phyloP scores from a whole-genome alignment of 352 stramenopile species.

The Aphanomyces invadans region DNA sequence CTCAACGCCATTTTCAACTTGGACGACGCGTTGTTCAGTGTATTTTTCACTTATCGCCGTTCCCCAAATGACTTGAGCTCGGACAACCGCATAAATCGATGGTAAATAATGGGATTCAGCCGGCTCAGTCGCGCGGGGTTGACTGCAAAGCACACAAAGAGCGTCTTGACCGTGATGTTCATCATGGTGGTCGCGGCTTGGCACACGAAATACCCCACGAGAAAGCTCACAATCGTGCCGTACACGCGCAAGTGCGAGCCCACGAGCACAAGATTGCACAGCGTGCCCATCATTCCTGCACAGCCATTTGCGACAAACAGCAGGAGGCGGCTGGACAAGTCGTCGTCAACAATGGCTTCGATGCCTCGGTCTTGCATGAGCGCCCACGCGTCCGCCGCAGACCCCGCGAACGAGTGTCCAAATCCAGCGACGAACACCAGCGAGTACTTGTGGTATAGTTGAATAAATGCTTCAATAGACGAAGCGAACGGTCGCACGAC shows the following conservation, averaged over 20 bases:
- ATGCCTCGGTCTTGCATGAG: conserved; percentile 73
- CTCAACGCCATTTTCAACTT: too few species aligned
- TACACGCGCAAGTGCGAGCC: conserved; percentile 37
- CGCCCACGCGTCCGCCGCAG: conserved; percentile 64
- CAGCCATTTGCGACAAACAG: conserved; percentile 66
- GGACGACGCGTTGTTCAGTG: too few species aligned
- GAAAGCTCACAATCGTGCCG: conserved; percentile 64
- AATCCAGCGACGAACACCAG: conserved; percentile 78
- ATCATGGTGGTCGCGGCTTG: conserved; percentile 69
- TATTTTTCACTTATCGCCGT: too few species aligned
- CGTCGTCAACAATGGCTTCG: conserved; percentile 78
- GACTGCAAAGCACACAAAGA: conserved; percentile 83
- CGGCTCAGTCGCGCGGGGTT: conserved; percentile 67
- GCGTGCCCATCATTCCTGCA: conserved; percentile 66
- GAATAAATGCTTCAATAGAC: conserved; percentile 63
- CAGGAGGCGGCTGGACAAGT: conserved; percentile 71
- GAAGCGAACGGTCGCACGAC: conserved; percentile 45
- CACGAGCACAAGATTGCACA: conserved; percentile 34
- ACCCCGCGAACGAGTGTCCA: conserved; percentile 71
- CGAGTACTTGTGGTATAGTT: conserved; percentile 81
- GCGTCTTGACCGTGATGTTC: conserved; percentile 69
- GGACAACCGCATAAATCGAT: conserved; percentile 71
- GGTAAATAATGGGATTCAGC: conserved; percentile 80
- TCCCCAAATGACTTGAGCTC: conserved; percentile 82
- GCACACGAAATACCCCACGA: conserved; percentile 72